Base-by-base conservation (phyloP, 2,329 filamentous ascomycete genomes). In the Zymoseptoria tritici region DNA sequence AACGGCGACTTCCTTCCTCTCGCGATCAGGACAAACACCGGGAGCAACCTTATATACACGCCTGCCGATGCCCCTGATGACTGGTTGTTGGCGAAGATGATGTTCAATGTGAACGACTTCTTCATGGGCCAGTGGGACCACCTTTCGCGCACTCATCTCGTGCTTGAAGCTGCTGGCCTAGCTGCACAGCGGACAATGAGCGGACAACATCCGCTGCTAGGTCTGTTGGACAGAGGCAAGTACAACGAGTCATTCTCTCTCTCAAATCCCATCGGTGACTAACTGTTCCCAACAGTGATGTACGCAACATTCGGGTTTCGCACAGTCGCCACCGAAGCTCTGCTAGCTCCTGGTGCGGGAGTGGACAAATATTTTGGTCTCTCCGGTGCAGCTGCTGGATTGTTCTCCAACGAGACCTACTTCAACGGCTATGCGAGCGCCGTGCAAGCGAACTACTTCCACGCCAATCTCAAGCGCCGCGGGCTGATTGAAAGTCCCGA, bases 61-160 rank as follows among this genome's bases (percentile, higher is more conserved):
- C 79, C 79, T 2, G 64, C 72, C 0, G 79, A 82, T 59, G 56
- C 62, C 0, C 22, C 66, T 3, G 73, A 75, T n/a, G 79, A 82
- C 67, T 82, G 79, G 80, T 66, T 80, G 5, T 67, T 82, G 4
- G 80, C 79, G 5, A 81, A 82, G 70, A 76, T 80, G 51, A 73
- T 79, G 64, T 79, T 79, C 65, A 80, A 80, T 55, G 67, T 71
- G 24, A 80, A 81, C 55, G 78, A 81, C 62, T 71, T 80, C 42
- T 80, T 76, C 68, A 73, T 77, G 59, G 70, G 71, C 0, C 76
- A 79, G 56, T 76, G 74, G 68, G 72, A 74, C 58, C 78, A 81
- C 21, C 21, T 62, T 68, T 81, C 1, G 74, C 74, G 68, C n/a
- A 76, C 75, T 0, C 79, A 81, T 61, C 74, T 72, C 16, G 74